A percentile compares a stretch with the other conserved stretches of the same genome.
phyloP scores from a whole-genome alignment of 2,329 filamentous ascomycete genomes.

The Alternaria postmessia region DNA sequence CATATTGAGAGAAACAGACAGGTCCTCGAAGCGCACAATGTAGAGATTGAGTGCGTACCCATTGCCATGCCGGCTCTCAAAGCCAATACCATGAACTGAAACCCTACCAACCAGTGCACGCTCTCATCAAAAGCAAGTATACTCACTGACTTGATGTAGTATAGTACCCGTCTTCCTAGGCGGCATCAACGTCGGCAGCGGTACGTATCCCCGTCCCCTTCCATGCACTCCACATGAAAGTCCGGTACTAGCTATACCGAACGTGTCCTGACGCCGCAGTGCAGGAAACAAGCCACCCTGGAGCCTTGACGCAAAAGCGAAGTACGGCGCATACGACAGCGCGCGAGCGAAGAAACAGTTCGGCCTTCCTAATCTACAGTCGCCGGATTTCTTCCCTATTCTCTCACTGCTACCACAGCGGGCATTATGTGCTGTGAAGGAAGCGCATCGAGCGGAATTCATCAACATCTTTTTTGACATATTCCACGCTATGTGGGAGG shows the following conservation, averaged over 20 bases:
- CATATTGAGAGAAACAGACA: conserved; percentile 66
- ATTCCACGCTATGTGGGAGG: conserved; percentile 70
- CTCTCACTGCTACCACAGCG: conserved; percentile 68
- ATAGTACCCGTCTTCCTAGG: conserved; percentile 75
- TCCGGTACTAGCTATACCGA: background rate
- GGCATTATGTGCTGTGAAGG: conserved; percentile 72
- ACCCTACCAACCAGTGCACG: background rate
- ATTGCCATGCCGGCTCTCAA: background rate
- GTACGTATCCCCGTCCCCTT: conserved; percentile 32
- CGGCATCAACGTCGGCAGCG: conserved; percentile 54
- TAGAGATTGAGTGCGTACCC: conserved; percentile 70
- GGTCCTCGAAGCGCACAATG: conserved; percentile 64
- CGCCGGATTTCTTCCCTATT: conserved; percentile 63
- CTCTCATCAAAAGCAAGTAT: conserved; percentile 1
- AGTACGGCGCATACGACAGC: conserved; percentile 62
- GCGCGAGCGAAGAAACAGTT: conserved; percentile 62
- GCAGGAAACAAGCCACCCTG: conserved; percentile 79
- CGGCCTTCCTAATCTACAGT: conserved; percentile 51
- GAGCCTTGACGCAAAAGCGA: conserved; percentile 72
- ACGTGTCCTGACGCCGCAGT: conserved; percentile 11
- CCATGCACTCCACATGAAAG: background rate
- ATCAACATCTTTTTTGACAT: conserved; percentile 63
- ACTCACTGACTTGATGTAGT: conserved; percentile 51
- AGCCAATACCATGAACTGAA: background rate
- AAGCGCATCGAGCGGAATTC: conserved; percentile 59